Evolutionary conservation across 1,139 yeast species (phyloP), one percentile per base, ranked within the genome.

Genomic region (Saccharomycopsis crataegensis): DNA sequence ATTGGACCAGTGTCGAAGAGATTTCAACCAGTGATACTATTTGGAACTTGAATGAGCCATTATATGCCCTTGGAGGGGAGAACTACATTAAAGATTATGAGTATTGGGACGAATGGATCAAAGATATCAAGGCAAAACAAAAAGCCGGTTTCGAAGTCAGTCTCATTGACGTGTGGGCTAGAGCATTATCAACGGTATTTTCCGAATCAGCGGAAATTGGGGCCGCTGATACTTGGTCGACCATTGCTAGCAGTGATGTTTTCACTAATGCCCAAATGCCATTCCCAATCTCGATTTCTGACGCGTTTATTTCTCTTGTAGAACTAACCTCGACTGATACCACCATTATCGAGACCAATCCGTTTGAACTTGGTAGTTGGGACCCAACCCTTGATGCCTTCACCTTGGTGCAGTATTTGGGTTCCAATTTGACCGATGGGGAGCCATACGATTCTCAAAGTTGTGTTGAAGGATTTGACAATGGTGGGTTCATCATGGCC

Each of bases 121-220:
- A 83, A 57, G 71, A 75, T 56, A 71, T 85, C 33, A 72, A 76
- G 34, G 80, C 62, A 45, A 90, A 91, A 68, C 69, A 72, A 55
- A 74, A 80, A 43, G 95, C 95, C 0, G 96, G 96, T 1, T 91
- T 77, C 68, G 82, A 83, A 51, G 72, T 83, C 38, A 79, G 91
- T 6, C 63, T 90, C 54, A 88, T 96, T 16, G 97, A 90, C 70
- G 77, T 86, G 58, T 91, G 97, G 97, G 95, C 93, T n/a, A 75
- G 96, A 64, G 85, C 88, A 0, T 72, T 89, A 52, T 78, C 93
- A 0, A 79, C 83, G 63, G 94, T 87, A 68, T 83, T 85, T 65
- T 48, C 54, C 14, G 42, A 37, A 8, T 17, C n/a, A 16, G 11
- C 7, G 37, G 36, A 42, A 28, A 37, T 45, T 40, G 32, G 33